Evolutionary conservation across 2,329 filamentous ascomycete genomes (phyloP), one percentile per base, ranked within the genome.

Genomic region (Fusarium dimerum): DNA sequence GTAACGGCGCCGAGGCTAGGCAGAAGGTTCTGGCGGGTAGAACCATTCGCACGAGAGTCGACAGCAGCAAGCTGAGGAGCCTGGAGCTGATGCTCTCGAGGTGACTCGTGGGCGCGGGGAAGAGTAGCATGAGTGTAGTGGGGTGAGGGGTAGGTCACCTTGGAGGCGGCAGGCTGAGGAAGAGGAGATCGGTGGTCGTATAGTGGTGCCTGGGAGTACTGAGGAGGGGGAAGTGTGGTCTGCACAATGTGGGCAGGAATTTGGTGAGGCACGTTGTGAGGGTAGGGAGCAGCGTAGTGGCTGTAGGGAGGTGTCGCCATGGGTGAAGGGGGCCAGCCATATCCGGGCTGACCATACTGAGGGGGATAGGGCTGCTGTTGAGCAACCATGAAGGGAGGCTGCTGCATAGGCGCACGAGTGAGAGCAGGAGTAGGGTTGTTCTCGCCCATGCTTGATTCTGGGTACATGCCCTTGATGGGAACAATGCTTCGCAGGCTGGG

Each of bases 401-500:
- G 72, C 50, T 74, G 81, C 77, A 88, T 85, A 3, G 85, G 91
- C 1, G 88, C 83, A 60, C 91, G 84, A 12, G 91, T 93, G 39
- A 95, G 83, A 3, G 90, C 87, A 12, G 92, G 90, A 13, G 91
- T 86, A 52, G 87, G 88, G 68, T 88, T 88, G 56, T 87, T 81
- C 66, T 97, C 93, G 67, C 91, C 90, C 62, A 97, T 85, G 43
- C 91, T 96, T 1, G 93, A 96, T 72, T 99, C 94, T 0, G 94
- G 94, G 70, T 99, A 99, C 84, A 97, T 91, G 68, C 92, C 93
- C 78, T 96, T 97, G 43, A 87, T 82, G 0, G 93, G 93, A 2
- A 90, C 79, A 57, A 99, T 94, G 67, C 89, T 84, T 63, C 92
- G 86, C 47, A 99, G 79, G 18, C 81, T 76, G 6, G 90, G 85